Conservation (phyloP, 2,329 filamentous ascomycete genomes). For the Diaporthe sp. region DNA sequence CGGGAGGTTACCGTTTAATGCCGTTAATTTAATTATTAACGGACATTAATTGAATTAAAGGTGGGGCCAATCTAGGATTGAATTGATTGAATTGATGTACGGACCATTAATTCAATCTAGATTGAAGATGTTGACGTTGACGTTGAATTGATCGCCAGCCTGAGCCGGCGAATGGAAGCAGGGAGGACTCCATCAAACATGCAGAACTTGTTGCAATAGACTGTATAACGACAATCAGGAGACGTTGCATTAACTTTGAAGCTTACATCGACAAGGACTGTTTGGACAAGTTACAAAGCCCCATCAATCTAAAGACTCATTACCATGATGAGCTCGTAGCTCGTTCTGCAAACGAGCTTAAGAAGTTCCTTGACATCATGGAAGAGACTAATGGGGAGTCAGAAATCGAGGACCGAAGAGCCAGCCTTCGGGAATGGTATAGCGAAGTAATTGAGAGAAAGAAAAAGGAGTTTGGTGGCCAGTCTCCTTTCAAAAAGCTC, state of each 20-base stretch:
- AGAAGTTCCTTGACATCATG: conserved; percentile 21
- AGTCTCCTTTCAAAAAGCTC: conserved; percentile 11
- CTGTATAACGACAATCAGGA: conserved; percentile 29
- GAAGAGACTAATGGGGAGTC: background rate
- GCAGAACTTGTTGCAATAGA: conserved; percentile 30
- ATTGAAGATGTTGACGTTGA: too few species aligned
- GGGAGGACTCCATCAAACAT: conserved; percentile 29
- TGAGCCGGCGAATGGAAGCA: conserved; percentile 9
- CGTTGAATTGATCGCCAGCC: too few species aligned
- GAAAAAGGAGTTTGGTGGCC: conserved; percentile 17
- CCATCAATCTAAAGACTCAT: conserved; percentile 35
- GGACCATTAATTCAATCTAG: too few species aligned
- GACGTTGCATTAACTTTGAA: conserved; percentile 23
- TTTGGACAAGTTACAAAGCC: conserved; percentile 20
- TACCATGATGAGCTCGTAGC: conserved; percentile 35
- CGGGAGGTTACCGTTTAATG: too few species aligned
- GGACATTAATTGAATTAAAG: too few species aligned
- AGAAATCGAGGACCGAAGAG: background rate
- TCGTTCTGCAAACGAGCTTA: conserved; percentile 28
- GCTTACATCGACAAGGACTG: conserved; percentile 25
- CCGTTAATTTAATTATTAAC: too few species aligned
- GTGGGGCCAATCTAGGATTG: too few species aligned
- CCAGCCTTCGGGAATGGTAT: conserved; percentile 29
- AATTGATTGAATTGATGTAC: too few species aligned
- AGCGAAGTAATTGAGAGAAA: conserved; percentile 28